Base-by-base conservation (phyloP, 306 rosid species). In the Quercus berberidifolia region DNA sequence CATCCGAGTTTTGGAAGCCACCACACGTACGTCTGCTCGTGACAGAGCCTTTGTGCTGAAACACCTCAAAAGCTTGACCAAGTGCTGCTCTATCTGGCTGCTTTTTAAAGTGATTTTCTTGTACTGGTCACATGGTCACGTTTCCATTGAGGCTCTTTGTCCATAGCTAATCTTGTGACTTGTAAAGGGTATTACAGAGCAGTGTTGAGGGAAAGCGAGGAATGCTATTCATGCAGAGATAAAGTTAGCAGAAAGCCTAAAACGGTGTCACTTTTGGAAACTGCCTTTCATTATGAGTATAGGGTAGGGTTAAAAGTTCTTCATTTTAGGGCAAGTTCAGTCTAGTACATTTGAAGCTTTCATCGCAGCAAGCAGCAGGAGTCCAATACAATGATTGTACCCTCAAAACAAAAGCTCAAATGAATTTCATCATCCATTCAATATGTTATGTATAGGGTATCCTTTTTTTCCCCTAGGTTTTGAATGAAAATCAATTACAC, bases 41-140 rank as follows among this genome's bases (percentile, higher is more conserved):
- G 60, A 62, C 78, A 87, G 82, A 33, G 59, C 43, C 52, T 11
- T 59, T 71, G 56, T 62, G 46, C 3, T 38, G 55, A 78, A 77
- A 80, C 68, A 77, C 59, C 52, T 69, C 49, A 72, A 81, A 69
- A 77, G 78, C 83, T 71, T 63, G 80, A 79, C 82, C 90, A 85
- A 81, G 85, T 83, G 93, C 74, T 77, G 74, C 64, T 85, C 73
- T 78, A 81, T 76, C 11, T 8, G 71, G 46, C 81, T 75, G 70
- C 72, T 56, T 77, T 49, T 49, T 49, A 49, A 49, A 49, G 54
- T 13, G 17, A 49, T 49, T 49, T 49, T 10, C 54, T 11, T 49
- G 5, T 49, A 49, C 17, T 49, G 14, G 54, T 86, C 82, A 84
- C 85, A 52, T 84, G 88, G 71, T 80, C 43, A 74, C 35, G 20